Percentiles rank a stretch among this genome's conserved stretches.
Evolutionary conservation across 2,329 filamentous ascomycete genomes (phyloP).

Genomic region (Pseudocercospora pini-densiflorae): DNA sequence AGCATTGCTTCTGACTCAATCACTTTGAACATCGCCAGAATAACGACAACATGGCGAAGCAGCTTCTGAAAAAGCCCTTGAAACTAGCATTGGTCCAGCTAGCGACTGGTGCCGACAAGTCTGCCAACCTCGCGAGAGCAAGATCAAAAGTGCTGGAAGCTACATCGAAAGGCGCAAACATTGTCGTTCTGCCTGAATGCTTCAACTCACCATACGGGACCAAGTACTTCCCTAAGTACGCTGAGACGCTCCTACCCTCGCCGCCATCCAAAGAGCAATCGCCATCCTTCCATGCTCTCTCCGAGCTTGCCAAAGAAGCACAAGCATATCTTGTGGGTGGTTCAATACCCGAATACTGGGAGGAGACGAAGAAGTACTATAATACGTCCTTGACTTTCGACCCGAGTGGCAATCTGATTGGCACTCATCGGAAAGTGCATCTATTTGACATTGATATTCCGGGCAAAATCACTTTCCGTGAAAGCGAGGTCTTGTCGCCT

Average conservation of each 20-base stretch:
- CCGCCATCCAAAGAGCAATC: conserved; percentile 72
- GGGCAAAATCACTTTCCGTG: conserved; percentile 87
- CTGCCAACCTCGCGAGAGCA: conserved; percentile 79
- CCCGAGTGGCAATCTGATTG: conserved; percentile 78
- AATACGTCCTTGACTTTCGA: conserved; percentile 89
- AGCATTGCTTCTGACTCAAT: background rate
- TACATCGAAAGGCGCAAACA: conserved; percentile 73
- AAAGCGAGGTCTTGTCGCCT: conserved; percentile 85
- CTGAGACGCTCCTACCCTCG: conserved; percentile 81
- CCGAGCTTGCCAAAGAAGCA: conserved; percentile 77
- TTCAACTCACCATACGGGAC: conserved; percentile 98
- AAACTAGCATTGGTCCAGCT: conserved; percentile 84
- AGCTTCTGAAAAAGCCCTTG: conserved; percentile 72
- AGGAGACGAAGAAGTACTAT: conserved; percentile 73
- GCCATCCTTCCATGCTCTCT: conserved; percentile 84
- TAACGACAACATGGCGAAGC: conserved; percentile 49
- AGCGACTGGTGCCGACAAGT: conserved; percentile 75
- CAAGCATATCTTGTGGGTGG: conserved; percentile 84
- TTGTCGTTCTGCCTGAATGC: conserved; percentile 94
- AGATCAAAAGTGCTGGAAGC: conserved; percentile 83
- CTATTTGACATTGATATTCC: conserved; percentile 98
- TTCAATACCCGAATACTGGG: conserved; percentile 83
- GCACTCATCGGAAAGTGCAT: conserved; percentile 89
- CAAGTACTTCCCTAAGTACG: conserved; percentile 87
- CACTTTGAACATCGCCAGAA: background rate